A percentile compares a stretch with the other conserved stretches of the same genome.
Evolutionary conservation across 768 basidiomycete species (phyloP).

Genomic region (Tephrocybe sp.): DNA sequence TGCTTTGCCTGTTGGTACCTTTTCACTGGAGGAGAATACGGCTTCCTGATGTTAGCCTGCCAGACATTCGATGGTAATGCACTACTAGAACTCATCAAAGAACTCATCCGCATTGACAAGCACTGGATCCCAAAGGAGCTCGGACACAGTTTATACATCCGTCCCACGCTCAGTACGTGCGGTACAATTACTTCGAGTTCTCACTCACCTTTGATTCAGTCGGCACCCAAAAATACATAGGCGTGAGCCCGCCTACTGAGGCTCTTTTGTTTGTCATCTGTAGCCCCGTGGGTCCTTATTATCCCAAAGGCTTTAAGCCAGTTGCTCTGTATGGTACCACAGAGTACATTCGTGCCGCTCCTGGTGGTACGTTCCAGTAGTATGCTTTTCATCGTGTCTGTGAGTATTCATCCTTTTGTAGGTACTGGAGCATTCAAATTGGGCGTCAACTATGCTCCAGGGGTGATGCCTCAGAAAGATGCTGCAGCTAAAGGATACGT

Average conservation of each 20-base stretch:
- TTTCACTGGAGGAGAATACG: neutral
- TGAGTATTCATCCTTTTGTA: slow-evolving; percentile 19
- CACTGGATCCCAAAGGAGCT: slow-evolving; percentile 89
- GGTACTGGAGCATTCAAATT: slow-evolving; percentile 88
- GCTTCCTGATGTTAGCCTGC: neutral
- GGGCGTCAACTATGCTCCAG: slow-evolving; percentile 86
- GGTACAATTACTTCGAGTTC: neutral
- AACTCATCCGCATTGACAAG: slow-evolving; percentile 78
- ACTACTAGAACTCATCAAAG: slow-evolving; percentile 77
- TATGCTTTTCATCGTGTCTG: neutral
- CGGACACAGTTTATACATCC: slow-evolving; percentile 90
- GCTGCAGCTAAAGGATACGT: slow-evolving; percentile 77
- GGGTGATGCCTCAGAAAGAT: slow-evolving; percentile 78
- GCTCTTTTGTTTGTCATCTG: slow-evolving; percentile 85
- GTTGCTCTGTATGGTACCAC: slow-evolving; percentile 85
- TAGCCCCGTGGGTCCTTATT: slow-evolving; percentile 84
- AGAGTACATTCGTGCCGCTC: slow-evolving; percentile 79
- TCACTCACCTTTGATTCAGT: slow-evolving; percentile 43
- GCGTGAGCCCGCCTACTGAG: slow-evolving; percentile 73
- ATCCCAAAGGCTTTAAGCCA: slow-evolving; percentile 85
- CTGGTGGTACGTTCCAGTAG: slow-evolving; percentile 57
- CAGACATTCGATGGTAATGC: slow-evolving; percentile 78
- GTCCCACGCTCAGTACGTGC: slow-evolving; percentile 62
- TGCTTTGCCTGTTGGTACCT: slow-evolving; percentile 62
- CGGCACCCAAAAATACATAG: slow-evolving; percentile 68